Evolutionary conservation across 345 rosid genomes (phyloP).

Genomic region (Moringa oleifera): DNA sequence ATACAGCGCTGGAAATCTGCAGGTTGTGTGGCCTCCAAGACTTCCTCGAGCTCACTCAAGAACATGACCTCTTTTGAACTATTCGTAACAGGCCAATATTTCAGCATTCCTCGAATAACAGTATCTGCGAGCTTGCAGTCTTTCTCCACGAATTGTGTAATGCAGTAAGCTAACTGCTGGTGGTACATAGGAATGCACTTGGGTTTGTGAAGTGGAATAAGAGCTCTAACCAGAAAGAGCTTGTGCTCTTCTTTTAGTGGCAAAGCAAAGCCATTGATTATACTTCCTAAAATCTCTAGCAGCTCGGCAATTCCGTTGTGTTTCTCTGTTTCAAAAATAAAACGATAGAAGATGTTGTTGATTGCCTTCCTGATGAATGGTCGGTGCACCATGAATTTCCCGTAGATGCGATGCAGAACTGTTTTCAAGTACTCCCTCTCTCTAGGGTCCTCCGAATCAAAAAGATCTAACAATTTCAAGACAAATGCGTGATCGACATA

Average conservation of each 20-base stretch:
- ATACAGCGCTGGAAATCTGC: conserved; percentile 86
- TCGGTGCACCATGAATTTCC: no score
- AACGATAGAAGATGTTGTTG: conserved; percentile 73
- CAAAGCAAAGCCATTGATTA: conserved; percentile 83
- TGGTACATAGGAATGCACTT: conserved; percentile 68
- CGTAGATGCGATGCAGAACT: conserved; percentile 70
- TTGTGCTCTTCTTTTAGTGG: no score
- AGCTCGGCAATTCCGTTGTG: no score
- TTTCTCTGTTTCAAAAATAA: no score
- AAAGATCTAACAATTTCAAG: conserved; percentile 67
- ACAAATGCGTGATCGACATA: conserved; percentile 76
- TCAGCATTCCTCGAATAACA: conserved; percentile 67
- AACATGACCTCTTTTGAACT: no score
- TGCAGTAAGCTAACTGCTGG: conserved; percentile 80
- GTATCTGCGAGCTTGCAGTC: conserved; percentile 86
- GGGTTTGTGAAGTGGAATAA: conserved; percentile 84
- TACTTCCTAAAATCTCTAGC: conserved; percentile 87
- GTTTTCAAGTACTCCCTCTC: no score
- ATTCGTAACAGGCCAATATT: conserved; percentile 84
- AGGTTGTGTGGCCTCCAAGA: conserved; percentile 80
- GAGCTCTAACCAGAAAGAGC: conserved; percentile 78
- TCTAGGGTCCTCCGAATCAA: no score
- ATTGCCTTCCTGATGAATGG: conserved; percentile 82
- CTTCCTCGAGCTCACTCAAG: conserved; percentile 82
- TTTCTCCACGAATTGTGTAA: no score